Evolutionary conservation across 768 basidiomycete species (phyloP).

Genomic region (Tylopilus felleus): DNA sequence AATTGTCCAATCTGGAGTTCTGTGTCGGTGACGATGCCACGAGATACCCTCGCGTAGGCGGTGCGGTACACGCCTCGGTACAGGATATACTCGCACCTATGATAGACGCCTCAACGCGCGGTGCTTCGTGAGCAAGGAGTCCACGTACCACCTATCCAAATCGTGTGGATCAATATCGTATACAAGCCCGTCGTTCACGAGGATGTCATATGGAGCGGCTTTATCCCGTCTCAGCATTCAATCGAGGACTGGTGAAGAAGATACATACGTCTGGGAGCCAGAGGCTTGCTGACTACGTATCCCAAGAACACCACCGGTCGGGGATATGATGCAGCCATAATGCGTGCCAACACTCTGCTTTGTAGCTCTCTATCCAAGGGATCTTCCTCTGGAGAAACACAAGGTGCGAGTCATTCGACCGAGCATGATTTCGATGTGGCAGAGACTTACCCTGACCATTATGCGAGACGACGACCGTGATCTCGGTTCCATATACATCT

Average conservation of each 20-base stretch:
- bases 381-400: conserved; percentile 65
- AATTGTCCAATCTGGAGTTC: conserved; percentile 89
- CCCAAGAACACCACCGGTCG: conserved; percentile 77
- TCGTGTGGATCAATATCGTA: conserved; percentile 79
- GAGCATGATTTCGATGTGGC: neutral
- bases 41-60: conserved; percentile 77
- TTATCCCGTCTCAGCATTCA: conserved; percentile 7
- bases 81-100: conserved; percentile 88
- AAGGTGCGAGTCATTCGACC: neutral
- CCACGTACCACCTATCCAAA: conserved; percentile 60
- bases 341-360: conserved; percentile 71
- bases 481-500: conserved; percentile 71
- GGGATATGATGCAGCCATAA: conserved; percentile 69
- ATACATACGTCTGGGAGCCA: conserved; percentile 56
- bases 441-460: conserved; percentile 80
- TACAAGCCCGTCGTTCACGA: conserved; percentile 73
- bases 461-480: conserved; percentile 84
- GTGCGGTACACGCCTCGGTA: conserved; percentile 79
- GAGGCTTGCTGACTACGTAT: conserved; percentile 74
- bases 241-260: neutral
- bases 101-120: neutral
- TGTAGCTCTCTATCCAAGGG: conserved; percentile 86
- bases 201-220: conserved; percentile 76
- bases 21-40: conserved; percentile 85
- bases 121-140: neutral